Base-by-base conservation (phyloP, 2,329 filamentous ascomycete genomes). In the Sporothrix brasiliensis region DNA sequence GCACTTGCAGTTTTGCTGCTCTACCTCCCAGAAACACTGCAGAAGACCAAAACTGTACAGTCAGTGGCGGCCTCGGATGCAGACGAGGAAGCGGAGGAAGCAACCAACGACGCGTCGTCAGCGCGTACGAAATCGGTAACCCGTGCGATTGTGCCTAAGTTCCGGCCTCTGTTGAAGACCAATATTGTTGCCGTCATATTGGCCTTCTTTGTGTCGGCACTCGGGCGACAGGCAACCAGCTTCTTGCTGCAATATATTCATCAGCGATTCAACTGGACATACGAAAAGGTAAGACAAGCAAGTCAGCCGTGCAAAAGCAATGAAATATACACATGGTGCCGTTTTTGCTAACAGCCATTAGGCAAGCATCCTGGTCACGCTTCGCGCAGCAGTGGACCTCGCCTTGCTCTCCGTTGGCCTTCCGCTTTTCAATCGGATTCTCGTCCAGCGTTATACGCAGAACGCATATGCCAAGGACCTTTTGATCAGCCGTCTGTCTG, bases 201-300 rank as follows among this genome's bases (percentile, higher is more conserved):
- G 41, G 61, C 61, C 4, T 66, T 66, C 11, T 66, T 66, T 39
- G 61, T 66, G 16, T 66, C 61, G 7, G 41, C 61, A 6, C 47
- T 66, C 14, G 61, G 61, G 2, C 61, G 61, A 14, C 61, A 66
- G 61, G 39, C 61, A 16, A 52, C 61, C 24, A 66, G 61, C 47
- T 66, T 66, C 16, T n/a, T 66, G n/a, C 13, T 66, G 47, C 61
- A 66, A 21, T 66, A 66, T 13, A 66, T 66, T 19, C 61, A 52
- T 16, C 61, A 66, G 19, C 61, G 61, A 6, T 66, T 66, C 47
- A 66, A 66, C 6, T 66, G 61, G 61, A 52, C 61, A 27, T 66
- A 66, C 19, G 61, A 66, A 39, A 66, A 66, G 47, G 61, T 52
- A 24, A 30, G 27, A 13, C 39, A 24, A 1, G 24, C 19, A 47